Conservation (phyloP, 371 early-diverging fungal genomes). For the Conidiobolus incongruus region DNA sequence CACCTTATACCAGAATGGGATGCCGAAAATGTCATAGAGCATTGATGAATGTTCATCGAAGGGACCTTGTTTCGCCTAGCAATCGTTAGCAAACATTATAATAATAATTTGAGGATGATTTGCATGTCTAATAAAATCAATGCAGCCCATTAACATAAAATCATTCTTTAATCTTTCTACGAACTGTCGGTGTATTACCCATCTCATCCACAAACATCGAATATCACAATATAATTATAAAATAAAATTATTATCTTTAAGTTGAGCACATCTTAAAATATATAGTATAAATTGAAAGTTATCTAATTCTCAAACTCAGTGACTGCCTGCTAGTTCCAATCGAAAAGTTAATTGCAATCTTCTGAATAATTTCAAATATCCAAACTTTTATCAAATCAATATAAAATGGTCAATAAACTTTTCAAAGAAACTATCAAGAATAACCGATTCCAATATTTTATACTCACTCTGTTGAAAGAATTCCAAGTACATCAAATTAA, state of each 20-base stretch:
- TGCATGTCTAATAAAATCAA: constrained; percentile 57
- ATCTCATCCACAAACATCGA: no score
- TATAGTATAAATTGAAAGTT: constrained; percentile 96
- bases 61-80: constrained; percentile 33
- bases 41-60: constrained; percentile 79
- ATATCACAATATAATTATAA: constrained; percentile 17
- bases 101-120: background rate
- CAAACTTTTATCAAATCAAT: constrained; percentile 7
- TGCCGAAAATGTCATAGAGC: constrained; percentile 79
- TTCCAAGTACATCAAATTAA: constrained; percentile 43
- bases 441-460: constrained; percentile 38
- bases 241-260: constrained; percentile 21
- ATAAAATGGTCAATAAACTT: background rate
- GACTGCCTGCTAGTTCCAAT: constrained; percentile 95
- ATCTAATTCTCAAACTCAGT: constrained; percentile 98
- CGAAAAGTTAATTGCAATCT: constrained; percentile 69
- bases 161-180: constrained; percentile 43
- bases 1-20: constrained; percentile 71
- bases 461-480: constrained; percentile 31
- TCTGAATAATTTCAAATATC: constrained; percentile 69
- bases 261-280: constrained; percentile 80
- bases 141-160: constrained; percentile 73
- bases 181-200: no score
- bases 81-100: no score
- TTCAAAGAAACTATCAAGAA: constrained; percentile 28